A percentile compares a stretch with the other conserved stretches of the same genome.
Evolutionary conservation across 1,139 yeast species (phyloP).

Genomic region (Barnettozyma hawaiiensis): DNA sequence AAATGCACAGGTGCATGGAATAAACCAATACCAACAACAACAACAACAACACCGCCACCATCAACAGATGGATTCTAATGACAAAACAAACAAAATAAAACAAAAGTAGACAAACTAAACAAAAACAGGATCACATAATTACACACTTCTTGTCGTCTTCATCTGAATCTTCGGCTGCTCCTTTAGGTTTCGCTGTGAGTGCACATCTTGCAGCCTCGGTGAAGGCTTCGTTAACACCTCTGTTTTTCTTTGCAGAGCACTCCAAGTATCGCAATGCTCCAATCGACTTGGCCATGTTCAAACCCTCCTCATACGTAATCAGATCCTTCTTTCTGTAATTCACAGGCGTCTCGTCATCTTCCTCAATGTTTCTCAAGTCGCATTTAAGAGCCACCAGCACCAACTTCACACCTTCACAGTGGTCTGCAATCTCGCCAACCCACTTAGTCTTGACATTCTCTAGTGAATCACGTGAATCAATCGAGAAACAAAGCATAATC

Average conservation of each 20-base stretch:
- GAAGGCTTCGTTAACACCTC: slow-evolving; percentile 96
- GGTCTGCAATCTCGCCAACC: slow-evolving; percentile 96
- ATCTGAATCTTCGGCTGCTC: slow-evolving; percentile 53
- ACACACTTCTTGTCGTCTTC: slow-evolving; percentile 32
- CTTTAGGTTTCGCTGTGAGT: slow-evolving; percentile 80
- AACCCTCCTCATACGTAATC: slow-evolving; percentile 78
- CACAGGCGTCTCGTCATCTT: slow-evolving; percentile 25
- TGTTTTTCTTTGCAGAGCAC: slow-evolving; percentile 88
- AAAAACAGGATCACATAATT: slow-evolving; percentile 29
- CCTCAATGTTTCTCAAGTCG: slow-evolving; percentile 65
- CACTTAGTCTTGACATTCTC: slow-evolving; percentile 93
- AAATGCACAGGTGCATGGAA: not conserved
- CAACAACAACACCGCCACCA: too few species aligned
- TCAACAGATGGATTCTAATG: not conserved
- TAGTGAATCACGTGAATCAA: slow-evolving; percentile 89
- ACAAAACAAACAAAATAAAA: not conserved
- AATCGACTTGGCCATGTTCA: slow-evolving; percentile 77
- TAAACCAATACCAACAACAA: not conserved
- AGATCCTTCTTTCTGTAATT: slow-evolving; percentile 42
- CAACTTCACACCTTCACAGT: slow-evolving; percentile 92
- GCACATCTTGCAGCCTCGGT: slow-evolving; percentile 98
- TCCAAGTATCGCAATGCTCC: slow-evolving; percentile 86
- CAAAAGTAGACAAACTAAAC: not conserved
- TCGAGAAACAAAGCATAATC: slow-evolving; percentile 92
- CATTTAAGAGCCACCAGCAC: slow-evolving; percentile 93